Percentiles rank a stretch among this genome's conserved stretches.
These are phyloP conservation scores for Fusarium tjaetaba DNA, from an alignment of 2,329 filamentous ascomycete genomes.

Conservation along the genomic window DNA sequence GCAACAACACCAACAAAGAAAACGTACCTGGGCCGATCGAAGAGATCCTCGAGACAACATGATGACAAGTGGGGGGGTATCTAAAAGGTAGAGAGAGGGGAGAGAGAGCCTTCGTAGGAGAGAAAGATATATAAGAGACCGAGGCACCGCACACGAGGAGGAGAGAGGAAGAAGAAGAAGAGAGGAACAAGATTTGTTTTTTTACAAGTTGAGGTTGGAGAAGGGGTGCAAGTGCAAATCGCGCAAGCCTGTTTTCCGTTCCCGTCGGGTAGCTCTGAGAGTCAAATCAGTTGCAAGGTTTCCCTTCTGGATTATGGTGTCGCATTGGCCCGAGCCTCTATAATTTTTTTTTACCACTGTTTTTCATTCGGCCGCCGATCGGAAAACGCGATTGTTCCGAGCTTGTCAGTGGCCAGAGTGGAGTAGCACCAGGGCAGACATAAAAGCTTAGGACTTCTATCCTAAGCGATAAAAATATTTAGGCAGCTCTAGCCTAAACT, in stretches of 20 bases:
- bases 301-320: constrained; percentile 19
- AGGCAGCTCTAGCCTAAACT: neutral
- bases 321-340: constrained; percentile 33
- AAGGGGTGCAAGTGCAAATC: constrained; percentile 36
- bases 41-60: constrained; percentile 70
- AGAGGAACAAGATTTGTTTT: neutral
- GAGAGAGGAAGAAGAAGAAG: constrained; percentile 2
- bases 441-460: neutral
- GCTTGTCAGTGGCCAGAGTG: constrained; percentile 28
- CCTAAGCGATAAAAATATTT: neutral
- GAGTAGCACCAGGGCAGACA: neutral
- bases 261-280: constrained; percentile 15
- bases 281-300: neutral
- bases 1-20: neutral
- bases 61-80: constrained; percentile 43
- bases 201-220: neutral
- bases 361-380: constrained; percentile 37
- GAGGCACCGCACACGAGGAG: constrained; percentile 20
- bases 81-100: constrained; percentile 15
- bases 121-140: neutral
- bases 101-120: constrained; percentile 31
- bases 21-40: constrained; percentile 65
- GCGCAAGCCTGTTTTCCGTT: constrained; percentile 30
- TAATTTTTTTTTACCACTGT: constrained; percentile 14
- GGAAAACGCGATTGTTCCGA: constrained; percentile 41